Evolutionary conservation across 192 early-diverging fungal genomes (phyloP), one percentile per base, ranked within the genome.

Genomic region (Entomortierella parvispora): DNA sequence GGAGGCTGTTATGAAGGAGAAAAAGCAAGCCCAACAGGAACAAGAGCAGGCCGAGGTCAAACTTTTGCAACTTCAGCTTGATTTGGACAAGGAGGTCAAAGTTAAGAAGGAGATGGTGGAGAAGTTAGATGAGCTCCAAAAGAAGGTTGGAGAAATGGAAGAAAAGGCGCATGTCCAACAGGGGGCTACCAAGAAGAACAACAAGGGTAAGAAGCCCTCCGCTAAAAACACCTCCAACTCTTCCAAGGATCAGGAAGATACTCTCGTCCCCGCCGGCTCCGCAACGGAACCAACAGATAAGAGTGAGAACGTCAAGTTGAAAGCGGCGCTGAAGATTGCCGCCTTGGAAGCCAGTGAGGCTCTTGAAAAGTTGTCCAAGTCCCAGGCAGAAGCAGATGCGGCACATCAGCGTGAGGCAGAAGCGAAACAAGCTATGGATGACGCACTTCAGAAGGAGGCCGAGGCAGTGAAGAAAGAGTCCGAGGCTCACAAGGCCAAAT

Each of bases 41-140:
- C 74, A 77, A 17, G 74, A 77, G 55, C 59, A 77, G 33, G 61
- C 74, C 8, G 74, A 77, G 42, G 65, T 66, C 46, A 77, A 77
- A 20, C 34, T 77, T 20, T 56, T 77, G 7, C 74, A 68, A 40
- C 32, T 68, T 23, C 74, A 77, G 26, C 44, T 68, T 37, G 74
- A 77, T 46, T 31, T 77, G 2, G 74, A 77, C 51, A 77, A 68
- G 48, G 74, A 77, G n/a, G 47, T 77, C 34, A 68, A 77, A 48
- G 61, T 68, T 54, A 77, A 77, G 49, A 77, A 77, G 42, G 74
- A 77, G 40, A 77, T 77, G 74, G 74, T 77, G 23, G 55, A 77
- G 25, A 77, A 77, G 25, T 28, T 77, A 37, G 74, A 77, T n/a
- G 46, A 68, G 28, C 26, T 77, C 20, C 74, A 77, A 31, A 77